These are phyloP conservation scores for Vararia minispora DNA, from an alignment of 768 basidiomycete species.

Conservation along the genomic window DNA sequence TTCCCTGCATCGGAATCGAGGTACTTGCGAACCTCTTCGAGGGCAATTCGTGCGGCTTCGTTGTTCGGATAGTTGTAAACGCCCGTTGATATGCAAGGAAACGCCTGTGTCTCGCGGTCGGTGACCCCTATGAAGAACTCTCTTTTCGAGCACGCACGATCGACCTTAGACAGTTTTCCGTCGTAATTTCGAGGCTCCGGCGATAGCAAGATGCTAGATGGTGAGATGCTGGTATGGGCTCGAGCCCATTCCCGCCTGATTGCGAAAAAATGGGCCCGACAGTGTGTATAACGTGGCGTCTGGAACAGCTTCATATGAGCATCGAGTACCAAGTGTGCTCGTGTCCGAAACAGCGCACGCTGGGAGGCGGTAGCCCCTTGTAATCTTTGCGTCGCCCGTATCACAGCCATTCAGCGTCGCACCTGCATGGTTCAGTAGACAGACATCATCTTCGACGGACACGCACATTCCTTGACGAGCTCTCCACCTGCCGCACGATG, in stretches of 20 bases:
- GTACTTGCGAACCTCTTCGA: constrained; percentile 44
- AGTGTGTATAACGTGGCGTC: constrained; percentile 67
- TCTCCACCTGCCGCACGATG: constrained; percentile 62
- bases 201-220: constrained; percentile 62
- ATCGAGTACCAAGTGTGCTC: background rate
- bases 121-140: no score
- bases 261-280: constrained; percentile 64
- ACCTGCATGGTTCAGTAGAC: constrained; percentile 23
- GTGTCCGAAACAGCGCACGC: constrained; percentile 38
- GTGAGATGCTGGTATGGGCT: no score
- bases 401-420: constrained; percentile 52
- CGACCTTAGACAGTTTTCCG: constrained; percentile 46
- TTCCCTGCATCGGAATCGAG: constrained; percentile 40
- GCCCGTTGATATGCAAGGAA: constrained; percentile 72
- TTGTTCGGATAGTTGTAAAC: constrained; percentile 69
- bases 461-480: constrained; percentile 56
- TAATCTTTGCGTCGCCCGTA: constrained; percentile 72
- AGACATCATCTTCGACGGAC: background rate
- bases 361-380: constrained; percentile 64
- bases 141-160: constrained; percentile 36
- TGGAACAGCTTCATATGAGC: constrained; percentile 16
- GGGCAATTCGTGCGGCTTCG: constrained; percentile 62
- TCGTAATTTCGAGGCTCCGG: constrained; percentile 49
- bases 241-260: constrained; percentile 27
- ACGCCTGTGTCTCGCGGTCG: no score